phyloP scores from a whole-genome alignment of 352 stramenopile genomes.

The Phytopythium boreale region DNA sequence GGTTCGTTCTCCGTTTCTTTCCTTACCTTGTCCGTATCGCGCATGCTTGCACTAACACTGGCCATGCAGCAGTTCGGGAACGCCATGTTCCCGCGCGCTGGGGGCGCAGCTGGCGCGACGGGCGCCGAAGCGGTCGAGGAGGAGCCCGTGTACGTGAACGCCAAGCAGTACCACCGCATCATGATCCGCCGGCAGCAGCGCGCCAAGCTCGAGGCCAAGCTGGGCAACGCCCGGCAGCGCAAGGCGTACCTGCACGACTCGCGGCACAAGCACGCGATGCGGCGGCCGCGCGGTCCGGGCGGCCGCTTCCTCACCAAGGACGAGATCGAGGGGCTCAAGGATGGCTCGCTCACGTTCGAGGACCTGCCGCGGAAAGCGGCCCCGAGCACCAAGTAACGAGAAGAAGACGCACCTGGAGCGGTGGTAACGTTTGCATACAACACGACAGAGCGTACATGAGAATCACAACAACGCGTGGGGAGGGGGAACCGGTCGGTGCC shows the following conservation, averaged over 20 bases:
- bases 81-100: not conserved
- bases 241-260: conserved; percentile 79
- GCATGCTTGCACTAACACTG: not conserved
- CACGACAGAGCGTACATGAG: not conserved
- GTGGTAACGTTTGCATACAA: not conserved
- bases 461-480: not conserved
- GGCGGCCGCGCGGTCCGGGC: conserved; percentile 58
- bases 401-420: not conserved
- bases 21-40: no score
- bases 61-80: not conserved
- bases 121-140: conserved; percentile 29
- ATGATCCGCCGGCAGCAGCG: conserved; percentile 76
- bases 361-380: conserved; percentile 46
- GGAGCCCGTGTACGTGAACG: conserved; percentile 82
- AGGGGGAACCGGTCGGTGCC: no score
- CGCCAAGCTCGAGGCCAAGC: conserved; percentile 73
- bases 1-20: conserved; percentile 22
- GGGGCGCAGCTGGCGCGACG: no score
- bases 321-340: conserved; percentile 71
- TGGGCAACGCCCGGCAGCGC: conserved; percentile 55
- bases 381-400: not conserved
- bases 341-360: conserved; percentile 58
- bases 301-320: conserved; percentile 79
- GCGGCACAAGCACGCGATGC: conserved; percentile 77
- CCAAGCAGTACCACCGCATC: conserved; percentile 85